Evolutionary conservation across 148 eudicot species (phyloP), one percentile per base, ranked within the genome.

Genomic region (Chenopodium suecicum): DNA sequence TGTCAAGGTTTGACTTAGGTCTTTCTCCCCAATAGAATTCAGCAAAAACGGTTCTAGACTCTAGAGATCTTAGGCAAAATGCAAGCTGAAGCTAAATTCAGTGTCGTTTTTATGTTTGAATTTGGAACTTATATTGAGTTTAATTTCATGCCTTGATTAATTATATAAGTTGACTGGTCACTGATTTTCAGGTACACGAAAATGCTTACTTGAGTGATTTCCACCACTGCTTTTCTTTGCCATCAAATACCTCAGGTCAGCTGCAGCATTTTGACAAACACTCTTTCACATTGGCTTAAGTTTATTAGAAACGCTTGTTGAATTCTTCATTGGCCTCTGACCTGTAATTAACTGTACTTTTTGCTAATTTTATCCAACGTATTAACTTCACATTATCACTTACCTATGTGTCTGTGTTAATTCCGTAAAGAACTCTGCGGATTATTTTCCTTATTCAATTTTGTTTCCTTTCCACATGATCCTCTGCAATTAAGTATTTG

Each of bases 201-300:
- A 97, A 97, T 89, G 97, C 99, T 80, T 97, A 97, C 86, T 74
- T 89, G 37, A 97, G 99, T 76, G 99, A 97, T 50, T 94, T 90
- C 84, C 99, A 97, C 88, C 99, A 97, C 84, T 97, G 99, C 86
- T 97, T 89, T 84, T 91, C 93, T 60, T 78, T 93, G 84, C 89
- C 95, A 64, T 88, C 97, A 79, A 97, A 94, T 86, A 85, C 90
- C 14, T 92, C 99, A 82, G 97, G 95, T 96, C 82, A 71, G 92
- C 58, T n/a, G 34, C 73, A 60, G 46, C 68, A 25, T 52, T 71
- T 13, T 72, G 74, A 20, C 32, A 60, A 34, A 9, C 23, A 46
- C 7, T 31, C 31, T 70, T 9, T 19, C 34, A 5, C 44, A 64
- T 76, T 50, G 74, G 68, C 47, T 83, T 83, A 66, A 54, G 16